Conservation (phyloP, 2,329 filamentous ascomycete genomes). For the Epichloe glyceriae region DNA sequence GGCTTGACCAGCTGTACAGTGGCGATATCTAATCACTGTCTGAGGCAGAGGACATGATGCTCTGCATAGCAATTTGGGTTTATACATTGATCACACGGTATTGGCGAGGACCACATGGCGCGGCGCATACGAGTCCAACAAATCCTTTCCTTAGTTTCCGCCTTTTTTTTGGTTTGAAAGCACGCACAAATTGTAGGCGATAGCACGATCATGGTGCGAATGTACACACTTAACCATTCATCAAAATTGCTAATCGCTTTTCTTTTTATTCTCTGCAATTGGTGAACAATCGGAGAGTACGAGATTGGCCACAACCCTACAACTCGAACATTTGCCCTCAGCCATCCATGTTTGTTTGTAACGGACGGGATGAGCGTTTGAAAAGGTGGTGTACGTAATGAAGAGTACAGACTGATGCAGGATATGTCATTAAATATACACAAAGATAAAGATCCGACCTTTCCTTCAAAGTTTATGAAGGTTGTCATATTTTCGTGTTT, state of each 20-base stretch:
- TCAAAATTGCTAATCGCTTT: neutral
- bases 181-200: neutral
- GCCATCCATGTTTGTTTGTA: neutral
- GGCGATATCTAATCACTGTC: constrained; percentile 1
- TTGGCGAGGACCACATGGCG: neutral
- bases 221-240: neutral
- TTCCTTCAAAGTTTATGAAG: neutral
- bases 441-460: neutral
- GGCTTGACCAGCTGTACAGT: constrained; percentile 13
- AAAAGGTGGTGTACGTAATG: neutral
- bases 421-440: constrained; percentile 12
- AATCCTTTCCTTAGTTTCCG: neutral
- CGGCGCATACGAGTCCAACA: neutral
- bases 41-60: neutral
- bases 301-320: neutral
- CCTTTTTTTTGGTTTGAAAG: neutral
- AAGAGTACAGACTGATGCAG: constrained; percentile 7
- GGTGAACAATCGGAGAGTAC: neutral
- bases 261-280: neutral
- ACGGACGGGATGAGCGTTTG: neutral
- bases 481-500: neutral
- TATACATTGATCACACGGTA: neutral
- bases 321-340: neutral
- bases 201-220: neutral
- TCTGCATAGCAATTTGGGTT: neutral